phyloP scores from a whole-genome alignment of 177 flowering plant genomes.

The Vitis hybrid region DNA sequence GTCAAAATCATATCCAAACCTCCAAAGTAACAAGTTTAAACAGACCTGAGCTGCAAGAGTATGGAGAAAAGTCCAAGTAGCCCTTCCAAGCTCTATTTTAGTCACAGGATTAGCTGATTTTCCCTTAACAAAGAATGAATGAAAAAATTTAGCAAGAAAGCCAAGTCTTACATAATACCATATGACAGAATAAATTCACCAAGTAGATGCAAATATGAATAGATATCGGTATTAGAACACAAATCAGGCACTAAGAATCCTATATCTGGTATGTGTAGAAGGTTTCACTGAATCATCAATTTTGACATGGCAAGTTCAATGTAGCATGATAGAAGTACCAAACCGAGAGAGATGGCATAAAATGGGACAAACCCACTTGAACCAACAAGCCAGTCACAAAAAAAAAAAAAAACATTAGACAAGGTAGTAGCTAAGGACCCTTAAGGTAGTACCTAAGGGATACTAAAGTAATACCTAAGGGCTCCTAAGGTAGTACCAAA shows the following conservation, averaged over 20 bases:
- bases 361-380: background rate
- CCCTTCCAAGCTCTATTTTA: constrained; percentile 92
- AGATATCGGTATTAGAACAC: background rate
- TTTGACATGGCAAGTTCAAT: too few species aligned
- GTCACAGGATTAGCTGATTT: constrained; percentile 60
- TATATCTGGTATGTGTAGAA: too few species aligned
- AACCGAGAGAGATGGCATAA: too few species aligned
- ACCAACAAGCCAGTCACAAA: background rate
- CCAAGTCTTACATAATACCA: background rate
- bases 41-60: constrained; percentile 90
- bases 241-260: too few species aligned
- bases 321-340: too few species aligned
- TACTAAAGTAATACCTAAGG: too few species aligned
- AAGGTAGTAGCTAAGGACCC: too few species aligned
- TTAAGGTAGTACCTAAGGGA: too few species aligned
- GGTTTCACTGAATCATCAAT: too few species aligned
- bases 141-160: background rate
- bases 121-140: constrained; percentile 27
- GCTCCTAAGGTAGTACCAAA: too few species aligned
- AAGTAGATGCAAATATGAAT: background rate
- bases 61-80: constrained; percentile 97
- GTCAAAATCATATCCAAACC: background rate
- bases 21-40: background rate
- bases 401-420: too few species aligned
- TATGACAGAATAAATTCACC: background rate